A percentile compares a stretch with the other conserved stretches of the same genome.
Evolutionary conservation across 305 asterid genomes (phyloP).

Genomic region (Solanum hybrid): DNA sequence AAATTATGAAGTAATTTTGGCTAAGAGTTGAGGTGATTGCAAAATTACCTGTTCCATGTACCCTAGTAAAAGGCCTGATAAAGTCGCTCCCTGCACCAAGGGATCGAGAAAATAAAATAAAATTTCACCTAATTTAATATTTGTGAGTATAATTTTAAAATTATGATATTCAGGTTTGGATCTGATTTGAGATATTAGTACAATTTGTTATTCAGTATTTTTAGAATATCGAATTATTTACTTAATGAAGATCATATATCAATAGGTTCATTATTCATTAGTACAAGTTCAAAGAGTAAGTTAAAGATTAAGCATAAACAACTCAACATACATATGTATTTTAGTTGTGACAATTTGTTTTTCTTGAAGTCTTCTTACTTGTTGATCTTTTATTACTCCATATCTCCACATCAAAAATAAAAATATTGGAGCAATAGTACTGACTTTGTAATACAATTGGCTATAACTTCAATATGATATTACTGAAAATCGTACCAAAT

Average conservation of each 20-base stretch:
- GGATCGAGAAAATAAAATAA: not conserved
- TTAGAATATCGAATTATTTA: too few species aligned
- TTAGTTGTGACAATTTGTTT: not conserved
- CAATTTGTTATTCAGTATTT: not conserved
- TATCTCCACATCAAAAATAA: not conserved
- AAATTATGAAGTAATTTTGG: not conserved
- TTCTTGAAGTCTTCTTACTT: not conserved
- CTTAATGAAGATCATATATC: not conserved
- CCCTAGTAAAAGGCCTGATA: constrained; percentile 45
- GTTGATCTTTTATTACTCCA: not conserved
- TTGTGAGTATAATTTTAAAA: not conserved
- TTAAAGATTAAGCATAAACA: not conserved
- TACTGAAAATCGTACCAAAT: too few species aligned
- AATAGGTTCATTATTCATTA: not conserved
- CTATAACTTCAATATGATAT: not conserved
- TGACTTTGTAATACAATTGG: too few species aligned
- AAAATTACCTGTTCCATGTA: constrained; percentile 27
- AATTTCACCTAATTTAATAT: not conserved
- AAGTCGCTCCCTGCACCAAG: constrained; percentile 41
- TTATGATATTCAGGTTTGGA: not conserved
- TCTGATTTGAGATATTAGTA: not conserved
- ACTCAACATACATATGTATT: too few species aligned
- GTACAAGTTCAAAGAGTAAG: not conserved
- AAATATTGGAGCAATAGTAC: not conserved
- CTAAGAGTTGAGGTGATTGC: not conserved